Conservation (phyloP, 1,284 basidiomycete genomes). For the Trichosporon sp. region DNA sequence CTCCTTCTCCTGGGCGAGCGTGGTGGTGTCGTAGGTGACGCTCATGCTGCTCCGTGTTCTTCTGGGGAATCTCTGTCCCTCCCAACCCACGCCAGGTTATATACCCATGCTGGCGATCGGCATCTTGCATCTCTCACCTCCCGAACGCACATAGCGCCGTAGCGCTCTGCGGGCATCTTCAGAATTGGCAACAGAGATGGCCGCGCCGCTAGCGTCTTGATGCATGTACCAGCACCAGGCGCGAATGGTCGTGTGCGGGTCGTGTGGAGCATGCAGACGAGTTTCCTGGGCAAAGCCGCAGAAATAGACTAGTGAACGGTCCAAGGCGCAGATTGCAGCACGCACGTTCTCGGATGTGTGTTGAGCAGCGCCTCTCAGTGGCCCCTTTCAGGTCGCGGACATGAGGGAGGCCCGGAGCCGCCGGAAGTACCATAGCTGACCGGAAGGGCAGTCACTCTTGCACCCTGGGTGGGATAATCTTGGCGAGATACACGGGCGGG, state of each 20-base stretch:
- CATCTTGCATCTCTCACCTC: too few species aligned
- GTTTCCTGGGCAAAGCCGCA: background rate
- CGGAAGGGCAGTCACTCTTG: background rate
- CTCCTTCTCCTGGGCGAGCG: constrained; percentile 1
- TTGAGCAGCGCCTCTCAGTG: background rate
- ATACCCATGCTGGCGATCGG: background rate
- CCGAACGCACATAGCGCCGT: too few species aligned
- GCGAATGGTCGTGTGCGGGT: background rate
- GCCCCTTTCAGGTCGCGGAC: background rate
- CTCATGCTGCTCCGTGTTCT: background rate
- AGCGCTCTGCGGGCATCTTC: too few species aligned
- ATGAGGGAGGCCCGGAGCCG: background rate
- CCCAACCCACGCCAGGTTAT: background rate
- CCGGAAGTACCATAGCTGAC: background rate
- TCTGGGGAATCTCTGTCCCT: background rate
- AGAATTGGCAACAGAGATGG: background rate
- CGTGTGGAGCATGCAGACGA: background rate
- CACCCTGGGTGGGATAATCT: background rate
- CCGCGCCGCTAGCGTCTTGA: too few species aligned
- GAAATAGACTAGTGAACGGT: background rate
- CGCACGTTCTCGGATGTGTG: background rate
- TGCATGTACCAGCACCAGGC: background rate
- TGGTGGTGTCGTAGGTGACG: background rate
- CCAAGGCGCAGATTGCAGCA: background rate
- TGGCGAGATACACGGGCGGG: background rate